phyloP scores from a whole-genome alignment of 2,329 filamentous ascomycete genomes.

The Dactylonectria macrodidyma region DNA sequence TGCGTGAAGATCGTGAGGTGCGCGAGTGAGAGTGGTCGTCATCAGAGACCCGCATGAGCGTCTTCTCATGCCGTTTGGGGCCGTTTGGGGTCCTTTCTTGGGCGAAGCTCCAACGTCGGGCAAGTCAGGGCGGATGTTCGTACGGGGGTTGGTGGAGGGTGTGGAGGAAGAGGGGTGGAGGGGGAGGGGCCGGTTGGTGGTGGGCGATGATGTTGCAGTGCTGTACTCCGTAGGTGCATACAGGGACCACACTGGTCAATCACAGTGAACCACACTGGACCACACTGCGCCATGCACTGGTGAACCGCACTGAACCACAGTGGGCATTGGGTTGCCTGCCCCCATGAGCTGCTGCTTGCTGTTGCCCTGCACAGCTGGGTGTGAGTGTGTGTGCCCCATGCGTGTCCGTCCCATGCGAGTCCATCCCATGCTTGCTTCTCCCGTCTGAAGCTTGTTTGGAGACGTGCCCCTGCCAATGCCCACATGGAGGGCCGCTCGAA shows the following conservation, averaged over 20 bases:
- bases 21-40: conserved; percentile 35
- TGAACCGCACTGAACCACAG: not conserved
- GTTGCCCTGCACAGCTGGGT: too few relatives aligned
- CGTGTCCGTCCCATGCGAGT: not conserved
- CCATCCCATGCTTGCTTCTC: conserved; percentile 37
- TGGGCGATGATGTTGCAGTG: too few relatives aligned
- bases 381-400: not conserved
- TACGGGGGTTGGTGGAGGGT: not conserved
- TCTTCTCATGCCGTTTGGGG: conserved; percentile 31
- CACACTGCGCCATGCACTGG: not conserved
- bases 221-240: too few relatives aligned
- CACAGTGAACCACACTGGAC: too few relatives aligned
- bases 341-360: conserved; percentile 28
- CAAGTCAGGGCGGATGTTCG: not conserved
- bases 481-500: conserved; percentile 36
- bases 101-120: conserved; percentile 3
- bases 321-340: conserved; percentile 24
- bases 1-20: conserved; percentile 31
- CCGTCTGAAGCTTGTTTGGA: conserved; percentile 50
- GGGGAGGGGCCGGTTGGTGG: not conserved
- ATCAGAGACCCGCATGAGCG: conserved; percentile 47
- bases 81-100: not conserved
- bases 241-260: too few relatives aligned
- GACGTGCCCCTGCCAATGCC: conserved; percentile 42
- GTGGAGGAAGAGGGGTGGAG: not conserved